phyloP scores from a whole-genome alignment of 108 stramenopile genomes.

The Pelagomonas calceolata region DNA sequence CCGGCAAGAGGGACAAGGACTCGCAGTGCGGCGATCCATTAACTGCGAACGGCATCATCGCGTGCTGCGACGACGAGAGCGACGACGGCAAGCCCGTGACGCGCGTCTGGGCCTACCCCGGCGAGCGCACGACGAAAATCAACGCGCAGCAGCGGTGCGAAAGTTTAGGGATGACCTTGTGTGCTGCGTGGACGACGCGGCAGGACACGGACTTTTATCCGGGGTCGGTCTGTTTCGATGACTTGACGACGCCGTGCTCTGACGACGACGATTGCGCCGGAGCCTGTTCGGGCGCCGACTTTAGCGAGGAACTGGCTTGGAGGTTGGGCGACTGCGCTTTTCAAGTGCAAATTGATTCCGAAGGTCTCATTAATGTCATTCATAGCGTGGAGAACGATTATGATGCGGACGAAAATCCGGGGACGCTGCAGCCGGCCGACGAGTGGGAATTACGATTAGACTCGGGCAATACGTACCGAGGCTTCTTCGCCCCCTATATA shows the following conservation, averaged over 20 bases:
- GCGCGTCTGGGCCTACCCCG: neutral
- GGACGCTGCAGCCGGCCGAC: no score
- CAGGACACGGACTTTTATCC: no score
- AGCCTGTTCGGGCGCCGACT: slow-evolving; percentile 18
- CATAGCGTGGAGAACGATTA: no score
- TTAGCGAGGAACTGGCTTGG: slow-evolving; percentile 14
- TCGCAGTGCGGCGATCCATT: slow-evolving; percentile 33
- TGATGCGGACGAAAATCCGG: no score
- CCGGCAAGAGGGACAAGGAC: no score
- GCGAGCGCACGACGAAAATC: neutral
- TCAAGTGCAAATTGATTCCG: slow-evolving; percentile 13
- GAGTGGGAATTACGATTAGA: no score
- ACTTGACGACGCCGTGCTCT: no score
- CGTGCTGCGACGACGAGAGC: slow-evolving; percentile 5
- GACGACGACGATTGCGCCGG: neutral
- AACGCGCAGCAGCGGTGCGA: neutral
- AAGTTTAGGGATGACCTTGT: neutral
- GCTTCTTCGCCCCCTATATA: no score
- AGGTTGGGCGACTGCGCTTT: slow-evolving; percentile 29
- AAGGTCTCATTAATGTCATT: neutral
- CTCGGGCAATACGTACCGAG: no score
- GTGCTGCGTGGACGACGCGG: neutral
- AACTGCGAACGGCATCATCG: neutral
- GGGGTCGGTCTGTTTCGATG: no score
- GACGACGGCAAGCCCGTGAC: neutral